Base-by-base conservation (phyloP, 352 stramenopile species). In the Phytopythium chamaehyphon region DNA sequence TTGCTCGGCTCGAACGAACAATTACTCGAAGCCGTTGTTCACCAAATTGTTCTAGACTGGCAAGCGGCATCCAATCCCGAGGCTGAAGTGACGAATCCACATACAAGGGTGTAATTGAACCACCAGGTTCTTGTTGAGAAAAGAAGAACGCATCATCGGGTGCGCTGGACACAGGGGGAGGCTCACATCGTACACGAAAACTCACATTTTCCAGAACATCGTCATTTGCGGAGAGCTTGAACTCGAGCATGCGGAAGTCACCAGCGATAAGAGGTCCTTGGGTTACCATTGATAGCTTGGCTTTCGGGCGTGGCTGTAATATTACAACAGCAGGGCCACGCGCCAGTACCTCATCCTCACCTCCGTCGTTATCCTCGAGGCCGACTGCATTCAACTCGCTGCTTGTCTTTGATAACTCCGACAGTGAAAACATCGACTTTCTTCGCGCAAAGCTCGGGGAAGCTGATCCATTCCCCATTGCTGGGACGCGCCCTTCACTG, bases 391-490 rank as follows among this genome's bases (percentile, higher is more conserved):
- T 55, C 35, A 59, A 26, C 21, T 86, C 61, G 44, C 67, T 65
- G 19, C 40, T 72, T 26, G 54, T 66, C 23, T 62, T 60, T 31
- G 53, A 75, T 38, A 68, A 37, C 7, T 71, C 69, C 18, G 59
- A 69, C 9, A 61, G 51, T 3, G 78, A 92, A 42, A 91, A 90
- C 71, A 88, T 90, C 2, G 83, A 80, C 44, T 89, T 88, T 44
- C 76, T 69, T 14, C 82, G 76, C 31, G 80, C 82, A 59, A 95
- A 95, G 44, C 82, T 93, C 0, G 84, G 84, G 12, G 84, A 95
- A 18, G 80, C 84, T 11, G 80, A 81, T 2, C 84, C 84, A 58
- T 86, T 84, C 22, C 84, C 82, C 84, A 95, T 95, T n/a, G 82
- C 72, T 14, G 84, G 84, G 1, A 93, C 73, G 19, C 80, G 75